Conservation (phyloP, 768 basidiomycete species). For the Pisolithus tinctorius region DNA sequence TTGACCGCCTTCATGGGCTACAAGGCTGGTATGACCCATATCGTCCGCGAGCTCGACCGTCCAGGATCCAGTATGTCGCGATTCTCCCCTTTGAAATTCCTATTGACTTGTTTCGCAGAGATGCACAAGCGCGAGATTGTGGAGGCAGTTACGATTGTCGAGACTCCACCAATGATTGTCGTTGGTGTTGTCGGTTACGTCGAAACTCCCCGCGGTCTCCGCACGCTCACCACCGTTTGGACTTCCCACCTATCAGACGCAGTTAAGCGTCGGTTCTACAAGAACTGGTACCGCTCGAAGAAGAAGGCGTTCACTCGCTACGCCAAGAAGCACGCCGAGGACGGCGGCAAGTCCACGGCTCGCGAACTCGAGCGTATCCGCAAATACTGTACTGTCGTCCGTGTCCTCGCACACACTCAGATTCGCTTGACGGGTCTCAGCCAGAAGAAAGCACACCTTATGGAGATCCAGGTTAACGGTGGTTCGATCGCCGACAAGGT, state of each 20-base stretch:
- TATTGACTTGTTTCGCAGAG: conserved; percentile 43
- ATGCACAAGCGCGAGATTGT: conserved; percentile 99
- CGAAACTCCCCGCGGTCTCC: conserved; percentile 98
- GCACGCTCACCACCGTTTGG: conserved; percentile 98
- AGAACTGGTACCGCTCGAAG: conserved; percentile 99
- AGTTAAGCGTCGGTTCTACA: conserved; percentile 98
- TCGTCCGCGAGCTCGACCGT: conserved; percentile 98
- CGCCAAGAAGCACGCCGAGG: conserved; percentile 98
- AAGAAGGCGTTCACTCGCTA: conserved; percentile 99
- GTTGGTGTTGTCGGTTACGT: conserved; percentile 99
- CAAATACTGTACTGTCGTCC: conserved; percentile 99
- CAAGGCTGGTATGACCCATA: conserved; percentile 99
- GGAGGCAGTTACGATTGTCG: conserved; percentile 92
- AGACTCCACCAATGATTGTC: conserved; percentile 94
- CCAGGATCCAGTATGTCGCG: conserved; percentile 89
- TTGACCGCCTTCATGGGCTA: conserved; percentile 98
- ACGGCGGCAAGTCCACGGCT: conserved; percentile 82
- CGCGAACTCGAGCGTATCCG: conserved; percentile 99
- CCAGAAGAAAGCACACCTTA: conserved; percentile 99
- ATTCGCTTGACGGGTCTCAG: conserved; percentile 94
- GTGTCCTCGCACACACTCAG: conserved; percentile 98
- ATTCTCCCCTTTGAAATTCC: background rate
- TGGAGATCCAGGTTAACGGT: conserved; percentile 99
- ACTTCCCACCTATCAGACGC: conserved; percentile 97
- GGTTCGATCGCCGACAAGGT: conserved; percentile 96